phyloP scores from a whole-genome alignment of 2,329 filamentous ascomycete species.

The Blastomyces percursus region DNA sequence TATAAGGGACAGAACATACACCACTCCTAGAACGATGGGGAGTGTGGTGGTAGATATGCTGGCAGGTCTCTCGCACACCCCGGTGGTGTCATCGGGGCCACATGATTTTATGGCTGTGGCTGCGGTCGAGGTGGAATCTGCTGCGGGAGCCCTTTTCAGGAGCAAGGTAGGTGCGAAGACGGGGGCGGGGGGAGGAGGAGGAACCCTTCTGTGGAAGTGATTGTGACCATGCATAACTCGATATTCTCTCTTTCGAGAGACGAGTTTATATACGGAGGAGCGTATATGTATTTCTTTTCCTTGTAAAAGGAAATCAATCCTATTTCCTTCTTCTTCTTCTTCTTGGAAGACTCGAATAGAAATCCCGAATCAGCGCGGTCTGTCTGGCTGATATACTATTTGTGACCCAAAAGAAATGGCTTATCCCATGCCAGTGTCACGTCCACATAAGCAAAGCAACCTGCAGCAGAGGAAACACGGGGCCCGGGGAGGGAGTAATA shows the following conservation, averaged over 20 bases:
- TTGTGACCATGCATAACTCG: conserved; percentile 1
- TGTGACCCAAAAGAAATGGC: too few species aligned
- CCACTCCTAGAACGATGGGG: conserved; percentile 57
- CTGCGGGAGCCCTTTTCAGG: background rate
- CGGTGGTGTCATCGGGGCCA: conserved; percentile 18
- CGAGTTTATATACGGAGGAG: background rate
- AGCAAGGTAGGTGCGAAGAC: background rate
- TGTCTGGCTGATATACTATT: background rate
- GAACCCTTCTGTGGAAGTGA: background rate
- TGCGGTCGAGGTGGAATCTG: conserved; percentile 15
- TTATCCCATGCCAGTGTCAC: background rate
- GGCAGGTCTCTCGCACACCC: conserved; percentile 49
- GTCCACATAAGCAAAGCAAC: background rate
- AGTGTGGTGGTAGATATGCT: conserved; percentile 45
- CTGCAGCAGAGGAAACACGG: background rate
- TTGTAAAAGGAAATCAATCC: too few species aligned
- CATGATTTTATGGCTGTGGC: conserved; percentile 13
- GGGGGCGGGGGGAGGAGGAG: background rate
- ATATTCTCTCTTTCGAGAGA: conserved; percentile 11
- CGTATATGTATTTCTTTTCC: too few species aligned
- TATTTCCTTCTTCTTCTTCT: too few species aligned
- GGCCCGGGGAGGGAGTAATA: background rate
- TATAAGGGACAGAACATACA: conserved; percentile 46
- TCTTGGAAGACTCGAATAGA: too few species aligned
- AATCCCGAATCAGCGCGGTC: too few species aligned